Percentiles rank a stretch among this genome's conserved stretches.
Evolutionary conservation across 2,329 filamentous ascomycete genomes (phyloP).

Genomic region (Colletotrichum acutatum): DNA sequence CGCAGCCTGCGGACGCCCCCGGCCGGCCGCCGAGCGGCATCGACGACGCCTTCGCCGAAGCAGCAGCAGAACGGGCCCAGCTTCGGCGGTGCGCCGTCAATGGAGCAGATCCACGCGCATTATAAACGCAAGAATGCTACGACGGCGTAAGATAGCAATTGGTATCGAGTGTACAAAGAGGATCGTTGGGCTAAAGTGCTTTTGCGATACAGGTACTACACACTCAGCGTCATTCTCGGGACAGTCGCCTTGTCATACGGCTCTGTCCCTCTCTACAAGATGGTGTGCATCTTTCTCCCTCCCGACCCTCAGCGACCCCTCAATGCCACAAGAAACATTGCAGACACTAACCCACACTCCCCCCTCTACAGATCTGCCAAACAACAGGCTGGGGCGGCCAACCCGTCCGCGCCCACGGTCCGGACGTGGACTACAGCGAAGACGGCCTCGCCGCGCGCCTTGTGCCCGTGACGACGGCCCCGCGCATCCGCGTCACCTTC

Average conservation of each 20-base stretch:
- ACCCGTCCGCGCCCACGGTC: constrained; percentile 81
- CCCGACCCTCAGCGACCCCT: background rate
- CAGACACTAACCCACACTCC: too few species aligned
- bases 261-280: constrained; percentile 88
- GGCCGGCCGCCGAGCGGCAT: constrained; percentile 42
- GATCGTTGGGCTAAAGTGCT: constrained; percentile 36
- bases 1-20: constrained; percentile 33
- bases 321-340: background rate
- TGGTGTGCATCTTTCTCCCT: constrained; percentile 61
- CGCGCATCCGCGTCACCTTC: constrained; percentile 94
- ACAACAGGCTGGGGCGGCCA: constrained; percentile 93
- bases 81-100: constrained; percentile 47
- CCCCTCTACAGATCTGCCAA: constrained; percentile 74
- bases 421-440: constrained; percentile 55
- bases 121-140: constrained; percentile 77
- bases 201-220: constrained; percentile 69
- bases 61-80: constrained; percentile 39
- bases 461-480: constrained; percentile 81
- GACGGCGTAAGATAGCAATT: constrained; percentile 49
- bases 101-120: constrained; percentile 72
- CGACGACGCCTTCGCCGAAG: constrained; percentile 44
- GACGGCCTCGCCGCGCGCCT: constrained; percentile 80
- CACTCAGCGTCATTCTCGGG: constrained; percentile 80
- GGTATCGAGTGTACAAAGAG: background rate
- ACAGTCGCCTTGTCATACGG: constrained; percentile 85